A percentile compares a stretch with the other conserved stretches of the same genome.
Conservation (phyloP, 768 basidiomycete species). For the Chalciporus chontae region DNA sequence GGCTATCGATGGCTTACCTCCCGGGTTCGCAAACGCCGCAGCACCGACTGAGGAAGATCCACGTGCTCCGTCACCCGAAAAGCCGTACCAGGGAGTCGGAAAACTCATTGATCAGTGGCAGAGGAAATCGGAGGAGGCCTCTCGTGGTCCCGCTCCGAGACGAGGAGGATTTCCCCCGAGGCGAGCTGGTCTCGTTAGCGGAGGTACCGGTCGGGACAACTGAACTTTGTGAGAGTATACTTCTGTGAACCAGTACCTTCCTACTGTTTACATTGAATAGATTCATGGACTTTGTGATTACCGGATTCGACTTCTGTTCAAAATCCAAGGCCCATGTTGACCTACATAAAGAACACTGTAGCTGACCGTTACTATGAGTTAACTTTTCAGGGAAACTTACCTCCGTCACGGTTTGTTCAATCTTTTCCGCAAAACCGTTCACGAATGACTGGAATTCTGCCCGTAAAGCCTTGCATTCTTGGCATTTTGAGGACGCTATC, state of each 20-base stretch:
- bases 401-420: constrained; percentile 7
- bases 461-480: background rate
- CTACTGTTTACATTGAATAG: constrained; percentile 12
- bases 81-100: constrained; percentile 78
- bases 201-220: constrained; percentile 18
- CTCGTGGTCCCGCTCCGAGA: constrained; percentile 33
- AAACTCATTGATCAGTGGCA: constrained; percentile 89
- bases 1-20: constrained; percentile 27
- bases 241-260: background rate
- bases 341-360: background rate
- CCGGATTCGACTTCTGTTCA: background rate
- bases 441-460: constrained; percentile 12
- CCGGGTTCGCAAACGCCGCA: constrained; percentile 8
- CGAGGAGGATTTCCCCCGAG: constrained; percentile 39
- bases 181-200: constrained; percentile 35
- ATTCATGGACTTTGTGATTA: background rate
- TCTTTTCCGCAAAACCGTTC: constrained; percentile 3
- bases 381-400: background rate
- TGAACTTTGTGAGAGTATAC: constrained; percentile 15
- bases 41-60: constrained; percentile 23
- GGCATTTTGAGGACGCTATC: constrained; percentile 8
- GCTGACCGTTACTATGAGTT: background rate
- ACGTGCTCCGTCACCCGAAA: constrained; percentile 67
- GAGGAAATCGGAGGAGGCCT: constrained; percentile 62
- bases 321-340: constrained; percentile 9